Evolutionary conservation across 2,329 filamentous ascomycete species (phyloP).

Genomic region (Claviceps africana): DNA sequence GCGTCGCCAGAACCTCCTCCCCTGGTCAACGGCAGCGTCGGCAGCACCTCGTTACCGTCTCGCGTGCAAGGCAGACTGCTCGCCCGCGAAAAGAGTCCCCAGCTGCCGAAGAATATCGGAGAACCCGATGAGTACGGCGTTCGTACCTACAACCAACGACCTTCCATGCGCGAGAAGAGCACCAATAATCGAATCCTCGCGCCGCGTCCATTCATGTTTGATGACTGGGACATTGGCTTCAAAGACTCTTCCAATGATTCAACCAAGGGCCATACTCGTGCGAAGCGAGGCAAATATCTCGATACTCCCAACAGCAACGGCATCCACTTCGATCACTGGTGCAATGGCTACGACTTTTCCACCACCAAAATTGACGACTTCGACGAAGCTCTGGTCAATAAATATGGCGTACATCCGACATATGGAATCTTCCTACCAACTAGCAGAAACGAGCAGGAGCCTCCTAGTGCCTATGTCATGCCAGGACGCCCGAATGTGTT

Average conservation of each 20-base stretch:
- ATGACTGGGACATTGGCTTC: constrained; percentile 43
- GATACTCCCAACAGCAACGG: constrained; percentile 38
- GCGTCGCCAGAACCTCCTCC: constrained; percentile 21
- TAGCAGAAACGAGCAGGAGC: constrained; percentile 31
- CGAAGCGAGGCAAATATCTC: constrained; percentile 39
- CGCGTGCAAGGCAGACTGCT: constrained; percentile 16
- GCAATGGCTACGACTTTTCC: constrained; percentile 38
- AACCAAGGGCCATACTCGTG: constrained; percentile 36
- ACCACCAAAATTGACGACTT: constrained; percentile 34
- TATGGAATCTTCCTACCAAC: constrained; percentile 37
- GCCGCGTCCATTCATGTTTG: constrained; percentile 33
- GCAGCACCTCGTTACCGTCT: constrained; percentile 10
- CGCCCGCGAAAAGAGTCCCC: constrained; percentile 24
- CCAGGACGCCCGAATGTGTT: constrained; percentile 35
- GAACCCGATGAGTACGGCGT: constrained; percentile 40
- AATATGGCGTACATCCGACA: constrained; percentile 36
- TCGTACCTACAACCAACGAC: constrained; percentile 26
- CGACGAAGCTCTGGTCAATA: constrained; percentile 34
- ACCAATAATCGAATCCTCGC: constrained; percentile 40
- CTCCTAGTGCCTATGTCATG: constrained; percentile 26
- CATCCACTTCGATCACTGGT: constrained; percentile 40
- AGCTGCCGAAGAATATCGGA: constrained; percentile 24
- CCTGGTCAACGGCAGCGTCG: constrained; percentile 15
- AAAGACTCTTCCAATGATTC: constrained; percentile 44
- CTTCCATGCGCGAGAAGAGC: constrained; percentile 26